These are phyloP conservation scores for Russula emetica DNA, from an alignment of 768 basidiomycete genomes.

Conservation along the genomic window DNA sequence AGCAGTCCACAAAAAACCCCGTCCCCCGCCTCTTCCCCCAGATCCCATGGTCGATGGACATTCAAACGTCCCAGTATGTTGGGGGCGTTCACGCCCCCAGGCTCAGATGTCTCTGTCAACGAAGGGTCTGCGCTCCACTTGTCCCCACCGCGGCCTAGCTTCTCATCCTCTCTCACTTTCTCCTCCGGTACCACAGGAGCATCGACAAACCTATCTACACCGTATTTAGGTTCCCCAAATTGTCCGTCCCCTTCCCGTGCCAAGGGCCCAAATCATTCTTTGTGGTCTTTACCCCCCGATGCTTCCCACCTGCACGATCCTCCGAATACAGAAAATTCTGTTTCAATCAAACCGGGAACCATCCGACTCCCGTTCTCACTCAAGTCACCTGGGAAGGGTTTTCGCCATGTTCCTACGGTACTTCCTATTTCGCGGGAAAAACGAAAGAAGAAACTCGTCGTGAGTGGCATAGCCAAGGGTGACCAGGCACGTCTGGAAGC, in stretches of 20 bases:
- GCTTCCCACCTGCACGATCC: conserved; percentile 41
- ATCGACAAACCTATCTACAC: conserved; percentile 21
- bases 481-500: conserved; percentile 64
- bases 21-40: conserved; percentile 15
- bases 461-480: conserved; percentile 60
- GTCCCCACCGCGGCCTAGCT: conserved; percentile 28
- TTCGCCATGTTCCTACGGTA: conserved; percentile 29
- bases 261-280: conserved; percentile 36
- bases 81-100: conserved; percentile 52
- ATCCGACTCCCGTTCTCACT: conserved; percentile 36
- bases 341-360: conserved; percentile 31
- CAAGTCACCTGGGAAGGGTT: conserved; percentile 26
- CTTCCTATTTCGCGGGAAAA: conserved; percentile 44
- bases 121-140: conserved; percentile 35
- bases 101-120: conserved; percentile 33
- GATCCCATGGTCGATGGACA: conserved; percentile 30
- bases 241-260: conserved; percentile 37
- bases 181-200: conserved; percentile 28
- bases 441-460: conserved; percentile 54
- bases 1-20: conserved; percentile 1
- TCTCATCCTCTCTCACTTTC: conserved; percentile 28
- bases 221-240: conserved; percentile 36
- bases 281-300: conserved; percentile 40
- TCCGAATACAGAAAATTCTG: conserved; percentile 30
- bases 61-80: conserved; percentile 51